phyloP scores from a whole-genome alignment of 257 asterid genomes.

The Voacanga thouarsii region DNA sequence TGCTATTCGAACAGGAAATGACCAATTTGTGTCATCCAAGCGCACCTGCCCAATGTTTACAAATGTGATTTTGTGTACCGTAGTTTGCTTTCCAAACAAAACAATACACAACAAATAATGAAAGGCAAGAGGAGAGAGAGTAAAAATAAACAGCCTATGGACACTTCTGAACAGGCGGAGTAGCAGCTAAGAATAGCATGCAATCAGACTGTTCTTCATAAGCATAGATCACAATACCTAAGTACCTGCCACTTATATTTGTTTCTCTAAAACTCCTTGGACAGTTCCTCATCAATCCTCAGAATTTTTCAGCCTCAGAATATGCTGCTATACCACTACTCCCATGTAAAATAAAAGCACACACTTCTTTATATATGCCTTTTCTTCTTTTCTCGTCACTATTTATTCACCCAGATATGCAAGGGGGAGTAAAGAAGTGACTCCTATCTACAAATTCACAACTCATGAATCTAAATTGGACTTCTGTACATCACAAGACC shows the following conservation, averaged over 20 bases:
- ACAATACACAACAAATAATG: neutral
- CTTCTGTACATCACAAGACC: too few relatives aligned
- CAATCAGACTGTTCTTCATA: neutral
- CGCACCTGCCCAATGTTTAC: conserved; percentile 55
- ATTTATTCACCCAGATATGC: too few relatives aligned
- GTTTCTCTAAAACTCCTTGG: neutral
- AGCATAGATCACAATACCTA: neutral
- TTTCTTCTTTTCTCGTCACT: too few relatives aligned
- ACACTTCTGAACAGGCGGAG: neutral
- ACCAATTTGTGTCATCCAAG: conserved; percentile 82
- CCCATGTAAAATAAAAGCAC: neutral
- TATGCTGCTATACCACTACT: neutral
- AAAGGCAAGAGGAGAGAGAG: neutral
- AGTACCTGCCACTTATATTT: neutral
- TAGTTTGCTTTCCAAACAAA: neutral
- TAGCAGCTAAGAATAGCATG: neutral
- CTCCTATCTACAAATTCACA: neutral
- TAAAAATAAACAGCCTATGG: neutral
- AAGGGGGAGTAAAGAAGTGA: too few relatives aligned
- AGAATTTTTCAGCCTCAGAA: neutral
- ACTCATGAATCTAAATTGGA: too few relatives aligned
- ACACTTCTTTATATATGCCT: too few relatives aligned
- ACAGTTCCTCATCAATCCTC: neutral
- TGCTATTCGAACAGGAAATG: conserved; percentile 77
- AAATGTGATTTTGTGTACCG: neutral